Evolutionary conservation across 768 basidiomycete species (phyloP).

Genomic region (Phaeotremella fagi): DNA sequence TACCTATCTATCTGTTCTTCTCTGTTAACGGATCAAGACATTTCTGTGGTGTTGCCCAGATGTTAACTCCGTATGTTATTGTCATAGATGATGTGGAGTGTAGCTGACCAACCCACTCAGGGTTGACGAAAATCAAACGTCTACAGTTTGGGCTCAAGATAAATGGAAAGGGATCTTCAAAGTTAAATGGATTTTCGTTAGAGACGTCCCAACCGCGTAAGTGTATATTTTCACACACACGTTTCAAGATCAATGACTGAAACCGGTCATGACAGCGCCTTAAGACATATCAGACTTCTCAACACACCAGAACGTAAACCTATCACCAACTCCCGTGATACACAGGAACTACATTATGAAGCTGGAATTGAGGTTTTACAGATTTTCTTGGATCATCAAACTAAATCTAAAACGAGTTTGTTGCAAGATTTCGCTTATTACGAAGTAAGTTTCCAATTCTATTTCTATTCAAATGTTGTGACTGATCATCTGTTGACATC

Average conservation of each 20-base stretch:
- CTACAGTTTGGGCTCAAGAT: conserved; percentile 97
- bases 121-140: conserved; percentile 90
- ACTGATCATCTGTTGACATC: neutral
- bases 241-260: neutral
- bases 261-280: conserved; percentile 11
- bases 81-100: neutral
- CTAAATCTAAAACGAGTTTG: conserved; percentile 80
- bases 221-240: conserved; percentile 8
- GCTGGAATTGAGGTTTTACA: conserved; percentile 94
- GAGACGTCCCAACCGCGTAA: conserved; percentile 58
- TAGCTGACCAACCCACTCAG: conserved; percentile 36
- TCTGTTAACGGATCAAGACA: conserved; percentile 84
- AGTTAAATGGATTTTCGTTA: conserved; percentile 94
- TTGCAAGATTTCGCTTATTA: conserved; percentile 64
- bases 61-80: conserved; percentile 76
- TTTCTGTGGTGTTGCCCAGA: conserved; percentile 98
- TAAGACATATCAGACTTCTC: conserved; percentile 46
- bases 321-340: conserved; percentile 95
- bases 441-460: conserved; percentile 34
- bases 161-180: conserved; percentile 99
- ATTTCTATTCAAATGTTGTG: neutral
- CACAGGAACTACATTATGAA: conserved; percentile 91
- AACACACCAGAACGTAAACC: conserved; percentile 98
- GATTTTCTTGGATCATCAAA: conserved; percentile 79
- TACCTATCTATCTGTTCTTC: conserved; percentile 97